A percentile compares a stretch with the other conserved stretches of the same genome.
Conservation (phyloP, 441 rosid species). For the Bruguiera hainesii region DNA sequence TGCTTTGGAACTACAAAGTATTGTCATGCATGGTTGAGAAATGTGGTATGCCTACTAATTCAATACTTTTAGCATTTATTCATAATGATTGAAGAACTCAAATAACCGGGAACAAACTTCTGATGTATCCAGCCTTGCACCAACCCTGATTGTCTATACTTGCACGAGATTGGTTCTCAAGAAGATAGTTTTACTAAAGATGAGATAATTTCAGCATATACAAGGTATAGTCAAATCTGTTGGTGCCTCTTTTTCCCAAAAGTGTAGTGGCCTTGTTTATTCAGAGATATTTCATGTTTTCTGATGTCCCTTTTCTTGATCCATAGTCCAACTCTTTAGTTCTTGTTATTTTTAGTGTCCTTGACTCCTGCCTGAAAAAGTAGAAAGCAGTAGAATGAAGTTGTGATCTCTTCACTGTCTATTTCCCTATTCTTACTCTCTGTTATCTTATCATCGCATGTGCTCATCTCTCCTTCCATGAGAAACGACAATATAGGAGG, state of each 20-base stretch:
- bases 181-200: constrained; percentile 92
- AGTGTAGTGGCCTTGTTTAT: constrained; percentile 1
- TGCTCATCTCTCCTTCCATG: background rate
- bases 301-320: background rate
- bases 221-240: constrained; percentile 42
- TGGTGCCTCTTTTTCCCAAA: background rate
- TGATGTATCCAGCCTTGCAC: constrained; percentile 57
- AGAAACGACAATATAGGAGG: background rate
- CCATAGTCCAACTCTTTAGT: too few relatives aligned
- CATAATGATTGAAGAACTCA: background rate
- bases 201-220: constrained; percentile 69
- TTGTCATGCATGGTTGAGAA: constrained; percentile 90
- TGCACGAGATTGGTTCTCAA: constrained; percentile 82
- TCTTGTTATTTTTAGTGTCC: too few relatives aligned
- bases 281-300: background rate
- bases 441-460: background rate
- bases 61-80: constrained; percentile 4
- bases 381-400: too few relatives aligned
- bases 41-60: constrained; percentile 47
- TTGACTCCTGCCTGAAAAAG: too few relatives aligned
- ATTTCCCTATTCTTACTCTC: background rate
- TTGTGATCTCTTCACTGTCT: too few relatives aligned
- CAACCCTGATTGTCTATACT: constrained; percentile 80
- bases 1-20: constrained; percentile 92
- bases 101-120: constrained; percentile 14